phyloP scores from a whole-genome alignment of 305 asterid species.

The Fraxinus sp. region DNA sequence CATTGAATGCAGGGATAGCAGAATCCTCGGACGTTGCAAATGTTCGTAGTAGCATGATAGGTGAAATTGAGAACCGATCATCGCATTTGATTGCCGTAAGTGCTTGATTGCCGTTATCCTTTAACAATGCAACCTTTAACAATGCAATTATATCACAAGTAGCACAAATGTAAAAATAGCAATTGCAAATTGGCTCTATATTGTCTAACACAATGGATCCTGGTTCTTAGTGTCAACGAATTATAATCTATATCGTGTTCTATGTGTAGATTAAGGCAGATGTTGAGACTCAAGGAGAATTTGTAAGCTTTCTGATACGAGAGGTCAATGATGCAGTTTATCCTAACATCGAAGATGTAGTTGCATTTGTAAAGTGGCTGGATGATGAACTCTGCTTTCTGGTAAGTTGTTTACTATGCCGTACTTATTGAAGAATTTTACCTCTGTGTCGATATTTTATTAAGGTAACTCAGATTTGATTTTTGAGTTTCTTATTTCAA shows the following conservation, averaged over 20 bases:
- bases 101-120: slow-evolving; percentile 12
- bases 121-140: neutral
- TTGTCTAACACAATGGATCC: neutral
- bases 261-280: slow-evolving; percentile 73
- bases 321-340: slow-evolving; percentile 74
- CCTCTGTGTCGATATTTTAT: neutral
- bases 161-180: neutral
- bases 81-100: slow-evolving; percentile 91
- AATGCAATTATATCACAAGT: neutral
- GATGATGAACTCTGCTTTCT: slow-evolving; percentile 94
- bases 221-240: neutral
- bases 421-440: neutral
- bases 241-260: neutral
- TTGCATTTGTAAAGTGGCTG: slow-evolving; percentile 90
- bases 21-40: slow-evolving; percentile 65
- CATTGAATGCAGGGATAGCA: slow-evolving; percentile 57
- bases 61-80: slow-evolving; percentile 88
- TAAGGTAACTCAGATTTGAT: neutral
- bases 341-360: slow-evolving; percentile 70
- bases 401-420: slow-evolving; percentile 42
- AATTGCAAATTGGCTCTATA: neutral
- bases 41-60: slow-evolving; percentile 91
- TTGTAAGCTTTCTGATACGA: slow-evolving; percentile 68
- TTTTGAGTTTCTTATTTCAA: neutral
- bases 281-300: slow-evolving; percentile 94